Base-by-base conservation (phyloP, 1,284 basidiomycete species). In the Grifola frondosa region DNA sequence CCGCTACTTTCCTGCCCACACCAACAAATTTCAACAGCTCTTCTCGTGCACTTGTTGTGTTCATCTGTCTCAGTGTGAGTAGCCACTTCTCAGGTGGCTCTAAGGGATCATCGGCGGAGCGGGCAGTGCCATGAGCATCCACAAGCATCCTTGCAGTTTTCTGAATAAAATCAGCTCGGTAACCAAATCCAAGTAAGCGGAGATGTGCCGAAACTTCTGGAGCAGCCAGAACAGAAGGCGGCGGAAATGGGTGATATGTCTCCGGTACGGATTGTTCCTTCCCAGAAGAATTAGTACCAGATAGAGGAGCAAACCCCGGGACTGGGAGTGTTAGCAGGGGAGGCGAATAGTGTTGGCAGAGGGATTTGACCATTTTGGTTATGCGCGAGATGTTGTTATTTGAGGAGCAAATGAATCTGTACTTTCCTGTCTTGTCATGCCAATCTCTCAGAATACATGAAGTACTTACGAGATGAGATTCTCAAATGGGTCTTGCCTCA, bases 301-400 rank as follows among this genome's bases (percentile, higher is more conserved):
- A 20, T 7, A 25, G 9, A 10, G 39, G 21, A 13, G 36, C 12
- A 2, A 30, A 26, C 19, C n/a, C 12, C 1, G 78, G 80, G 40
- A 70, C 62, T 6, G 68, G 61, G 12, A 80, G 53, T 9, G 75
- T 72, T 23, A 87, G 56, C 9, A 95, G 64, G 8, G 80, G 68
- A 8, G 80, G 72, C 2, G 89, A 88, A 59, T 83, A 95, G 23
- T 84, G 73, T 30, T 66, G 74, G 61, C 81, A 91, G 40, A 87
- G 74, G 49, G 77, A 69, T 54, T 86, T 85, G 26, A 97, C 81
- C 84, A 97, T 93, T 46, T 87, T 88, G 5, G 90, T 88, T 59
- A 97, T 97, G 1, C 94, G 84, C 3, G 80, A 68, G 38, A 97
- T 99, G 58, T 99, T 96, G 64, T 99, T 99, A 61, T 98, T 99